A percentile compares a stretch with the other conserved stretches of the same genome.
phyloP scores from a whole-genome alignment of 176 grass and related monocot species.

The Calamus simplicifolius region DNA sequence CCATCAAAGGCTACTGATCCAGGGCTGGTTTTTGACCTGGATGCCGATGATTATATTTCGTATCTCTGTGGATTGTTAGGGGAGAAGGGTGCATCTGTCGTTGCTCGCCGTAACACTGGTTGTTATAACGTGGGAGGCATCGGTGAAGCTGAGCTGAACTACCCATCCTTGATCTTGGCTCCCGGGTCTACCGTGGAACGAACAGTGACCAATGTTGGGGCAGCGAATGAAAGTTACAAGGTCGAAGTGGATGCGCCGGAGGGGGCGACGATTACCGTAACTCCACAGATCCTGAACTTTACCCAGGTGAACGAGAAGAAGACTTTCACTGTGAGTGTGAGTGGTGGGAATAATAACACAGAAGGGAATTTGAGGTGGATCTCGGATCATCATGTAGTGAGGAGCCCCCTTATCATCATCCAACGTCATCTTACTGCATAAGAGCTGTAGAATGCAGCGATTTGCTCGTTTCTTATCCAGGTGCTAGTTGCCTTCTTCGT shows the following conservation, averaged over 20 bases:
- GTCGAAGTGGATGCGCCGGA: slow-evolving; percentile 9
- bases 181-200: slow-evolving; percentile 3
- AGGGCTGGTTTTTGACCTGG: slow-evolving; percentile 3
- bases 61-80: slow-evolving; percentile 56
- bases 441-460: too few species aligned
- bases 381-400: slow-evolving; percentile 12
- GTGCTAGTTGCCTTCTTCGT: too few species aligned
- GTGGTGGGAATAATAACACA: background rate
- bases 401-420: slow-evolving; percentile 17
- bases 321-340: slow-evolving; percentile 17
- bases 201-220: slow-evolving; percentile 28
- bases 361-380: slow-evolving; percentile 20
- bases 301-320: slow-evolving; percentile 16
- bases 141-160: slow-evolving; percentile 21
- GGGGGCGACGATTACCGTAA: slow-evolving; percentile 5
- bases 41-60: slow-evolving; percentile 27
- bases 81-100: background rate
- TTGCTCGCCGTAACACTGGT: background rate
- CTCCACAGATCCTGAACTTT: slow-evolving; percentile 9
- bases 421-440: too few species aligned
- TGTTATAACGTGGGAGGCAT: slow-evolving; percentile 21
- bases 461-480: too few species aligned
- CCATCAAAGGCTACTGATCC: slow-evolving; percentile 66
- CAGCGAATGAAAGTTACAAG: background rate
- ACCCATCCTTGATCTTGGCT: slow-evolving; percentile 14